Conservation (phyloP, 2,329 filamentous ascomycete species). For the Cytospora paraplurivora region DNA sequence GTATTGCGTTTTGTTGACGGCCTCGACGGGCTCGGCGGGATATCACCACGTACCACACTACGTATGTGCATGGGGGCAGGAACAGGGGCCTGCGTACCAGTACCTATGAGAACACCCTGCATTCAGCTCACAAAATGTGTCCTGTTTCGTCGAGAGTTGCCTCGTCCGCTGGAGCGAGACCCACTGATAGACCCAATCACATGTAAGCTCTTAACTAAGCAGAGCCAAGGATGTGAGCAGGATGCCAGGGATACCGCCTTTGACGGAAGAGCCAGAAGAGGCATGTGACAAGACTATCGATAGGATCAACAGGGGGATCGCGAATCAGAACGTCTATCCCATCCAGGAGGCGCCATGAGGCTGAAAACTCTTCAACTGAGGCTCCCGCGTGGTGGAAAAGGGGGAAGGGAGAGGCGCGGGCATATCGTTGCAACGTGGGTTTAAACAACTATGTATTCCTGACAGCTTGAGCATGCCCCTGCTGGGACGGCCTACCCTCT, state of each 20-base stretch:
- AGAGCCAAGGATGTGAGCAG: not conserved
- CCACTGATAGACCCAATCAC: not conserved
- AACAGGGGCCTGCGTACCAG: not conserved
- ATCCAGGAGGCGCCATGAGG: conserved; percentile 4
- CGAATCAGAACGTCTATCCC: conserved; percentile 7
- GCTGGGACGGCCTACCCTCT: no score
- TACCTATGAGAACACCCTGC: not conserved
- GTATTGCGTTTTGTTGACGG: not conserved
- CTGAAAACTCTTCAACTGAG: not conserved
- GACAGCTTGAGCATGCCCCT: no score
- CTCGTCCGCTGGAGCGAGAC: not conserved
- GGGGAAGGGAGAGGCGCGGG: no score
- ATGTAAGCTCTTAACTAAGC: conserved; percentile 1
- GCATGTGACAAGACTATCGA: conserved; percentile 18
- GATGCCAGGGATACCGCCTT: conserved; percentile 1
- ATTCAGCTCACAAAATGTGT: not conserved
- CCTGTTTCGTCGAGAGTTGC: not conserved
- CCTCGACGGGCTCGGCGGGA: not conserved
- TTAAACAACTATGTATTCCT: no score
- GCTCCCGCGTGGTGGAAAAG: no score
- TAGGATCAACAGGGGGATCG: conserved; percentile 19
- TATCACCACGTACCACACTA: not conserved
- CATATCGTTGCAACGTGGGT: no score
- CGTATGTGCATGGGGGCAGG: no score
- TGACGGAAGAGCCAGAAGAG: conserved; percentile 2